Percentiles rank a stretch among this genome's conserved stretches.
These are phyloP conservation scores for Rubia yunnanensis DNA, from an alignment of 257 asterid genomes.

Conservation along the genomic window DNA sequence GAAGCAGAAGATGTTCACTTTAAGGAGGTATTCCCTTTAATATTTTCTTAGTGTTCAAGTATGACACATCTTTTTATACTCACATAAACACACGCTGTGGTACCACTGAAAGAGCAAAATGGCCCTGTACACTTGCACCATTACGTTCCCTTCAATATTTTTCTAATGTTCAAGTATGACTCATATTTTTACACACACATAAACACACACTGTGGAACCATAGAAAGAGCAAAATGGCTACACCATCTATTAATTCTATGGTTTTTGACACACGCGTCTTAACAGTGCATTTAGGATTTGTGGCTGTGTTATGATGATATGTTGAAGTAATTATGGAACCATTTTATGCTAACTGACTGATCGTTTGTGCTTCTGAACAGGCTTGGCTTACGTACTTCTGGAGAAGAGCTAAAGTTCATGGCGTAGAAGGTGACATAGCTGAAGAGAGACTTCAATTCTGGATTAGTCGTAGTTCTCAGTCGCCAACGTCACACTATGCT, in stretches of 20 bases:
- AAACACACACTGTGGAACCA: background rate
- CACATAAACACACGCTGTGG: background rate
- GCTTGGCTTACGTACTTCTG: constrained; percentile 98
- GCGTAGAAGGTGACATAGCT: constrained; percentile 95
- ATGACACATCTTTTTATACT: background rate
- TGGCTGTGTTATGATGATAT: background rate
- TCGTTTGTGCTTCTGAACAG: constrained; percentile 25
- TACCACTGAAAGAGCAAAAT: background rate
- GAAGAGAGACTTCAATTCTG: constrained; percentile 85
- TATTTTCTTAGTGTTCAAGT: constrained; percentile 10
- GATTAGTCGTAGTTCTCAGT: constrained; percentile 77
- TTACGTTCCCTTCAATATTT: constrained; percentile 10
- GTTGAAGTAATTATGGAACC: background rate
- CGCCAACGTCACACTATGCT: constrained; percentile 89
- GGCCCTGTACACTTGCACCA: too few relatives aligned
- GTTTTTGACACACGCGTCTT: background rate
- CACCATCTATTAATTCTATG: too few relatives aligned
- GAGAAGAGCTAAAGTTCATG: constrained; percentile 93
- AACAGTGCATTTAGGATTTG: background rate
- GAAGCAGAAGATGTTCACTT: constrained; percentile 88
- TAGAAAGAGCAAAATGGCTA: too few relatives aligned
- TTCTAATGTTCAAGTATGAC: constrained; percentile 4
- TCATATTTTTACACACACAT: background rate
- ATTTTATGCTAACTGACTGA: background rate
- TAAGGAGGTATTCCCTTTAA: constrained; percentile 57